These are phyloP conservation scores for Antarctomyces pellizariae DNA, from an alignment of 495 filamentous ascomycete genomes.

Conservation along the genomic window DNA sequence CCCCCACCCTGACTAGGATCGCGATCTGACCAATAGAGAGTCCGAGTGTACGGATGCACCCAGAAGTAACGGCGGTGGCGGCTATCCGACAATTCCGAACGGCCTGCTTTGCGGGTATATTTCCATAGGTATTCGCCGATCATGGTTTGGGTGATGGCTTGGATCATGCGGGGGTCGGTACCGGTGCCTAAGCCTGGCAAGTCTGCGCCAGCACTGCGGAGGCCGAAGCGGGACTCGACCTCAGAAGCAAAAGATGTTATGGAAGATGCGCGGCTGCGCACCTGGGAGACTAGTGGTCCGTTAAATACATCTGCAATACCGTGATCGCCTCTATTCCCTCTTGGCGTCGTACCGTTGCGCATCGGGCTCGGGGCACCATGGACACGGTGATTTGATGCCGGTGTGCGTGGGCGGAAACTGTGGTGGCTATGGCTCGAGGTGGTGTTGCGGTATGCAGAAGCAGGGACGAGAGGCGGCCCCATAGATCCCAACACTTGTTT, in stretches of 20 bases:
- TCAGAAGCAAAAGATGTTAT: slow-evolving; percentile 91
- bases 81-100: slow-evolving; percentile 64
- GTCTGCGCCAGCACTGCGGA: slow-evolving; percentile 31
- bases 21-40: slow-evolving; percentile 85
- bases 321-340: too few relatives aligned
- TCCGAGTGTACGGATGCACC: slow-evolving; percentile 95
- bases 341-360: slow-evolving; percentile 26
- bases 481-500: slow-evolving; percentile 29
- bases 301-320: too few relatives aligned
- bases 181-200: slow-evolving; percentile 32
- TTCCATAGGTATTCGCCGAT: slow-evolving; percentile 98
- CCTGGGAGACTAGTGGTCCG: too few relatives aligned
- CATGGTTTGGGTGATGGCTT: slow-evolving; percentile 98
- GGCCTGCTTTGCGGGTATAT: slow-evolving; percentile 79
- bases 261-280: slow-evolving; percentile 32
- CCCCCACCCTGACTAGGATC: slow-evolving; percentile 59
- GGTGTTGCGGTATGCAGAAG: slow-evolving; percentile 42
- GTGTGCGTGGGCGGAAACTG: slow-evolving; percentile 45
- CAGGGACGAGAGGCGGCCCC: slow-evolving; percentile 69
- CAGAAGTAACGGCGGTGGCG: slow-evolving; percentile 93
- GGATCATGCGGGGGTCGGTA: slow-evolving; percentile 94
- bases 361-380: slow-evolving; percentile 15
- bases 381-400: slow-evolving; percentile 17
- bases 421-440: too few relatives aligned
- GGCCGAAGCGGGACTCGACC: slow-evolving; percentile 73